These are phyloP conservation scores for Beta lomatogona DNA, from an alignment of 179 eudicot species.

Conservation along the genomic window DNA sequence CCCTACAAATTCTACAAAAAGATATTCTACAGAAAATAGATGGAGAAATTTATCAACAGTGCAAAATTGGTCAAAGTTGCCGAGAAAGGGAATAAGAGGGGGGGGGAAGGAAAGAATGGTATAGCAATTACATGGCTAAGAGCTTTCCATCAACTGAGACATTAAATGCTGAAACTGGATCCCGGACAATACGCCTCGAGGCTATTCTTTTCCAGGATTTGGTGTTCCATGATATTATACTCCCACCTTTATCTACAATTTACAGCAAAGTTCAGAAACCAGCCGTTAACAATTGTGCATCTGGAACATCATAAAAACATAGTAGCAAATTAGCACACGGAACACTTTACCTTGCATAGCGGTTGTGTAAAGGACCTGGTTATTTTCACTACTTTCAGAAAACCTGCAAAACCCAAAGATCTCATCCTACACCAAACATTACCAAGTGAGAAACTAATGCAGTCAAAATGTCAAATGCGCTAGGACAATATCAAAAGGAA, in stretches of 20 bases:
- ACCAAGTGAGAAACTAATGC: slow-evolving; percentile 2
- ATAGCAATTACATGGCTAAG: slow-evolving; percentile 67
- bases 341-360: slow-evolving; percentile 54
- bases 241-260: slow-evolving; percentile 65
- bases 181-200: slow-evolving; percentile 59
- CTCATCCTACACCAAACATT: slow-evolving; percentile 63
- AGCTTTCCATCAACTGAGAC: slow-evolving; percentile 85
- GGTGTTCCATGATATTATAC: slow-evolving; percentile 68
- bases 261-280: slow-evolving; percentile 15
- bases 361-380: slow-evolving; percentile 64
- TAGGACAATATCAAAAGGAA: neutral
- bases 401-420: slow-evolving; percentile 75
- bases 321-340: slow-evolving; percentile 7
- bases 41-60: neutral
- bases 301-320: slow-evolving; percentile 8
- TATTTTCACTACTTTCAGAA: slow-evolving; percentile 50
- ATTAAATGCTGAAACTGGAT: slow-evolving; percentile 73
- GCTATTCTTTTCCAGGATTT: slow-evolving; percentile 74
- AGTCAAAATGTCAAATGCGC: neutral
- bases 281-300: slow-evolving; percentile 6
- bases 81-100: neutral
- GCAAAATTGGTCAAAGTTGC: neutral
- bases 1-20: neutral
- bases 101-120: too few relatives aligned
- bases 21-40: neutral